Percentiles rank a stretch among this genome's conserved stretches.
These are phyloP conservation scores for Erodium trifolium DNA, from an alignment of 441 rosid species.

Conservation along the genomic window DNA sequence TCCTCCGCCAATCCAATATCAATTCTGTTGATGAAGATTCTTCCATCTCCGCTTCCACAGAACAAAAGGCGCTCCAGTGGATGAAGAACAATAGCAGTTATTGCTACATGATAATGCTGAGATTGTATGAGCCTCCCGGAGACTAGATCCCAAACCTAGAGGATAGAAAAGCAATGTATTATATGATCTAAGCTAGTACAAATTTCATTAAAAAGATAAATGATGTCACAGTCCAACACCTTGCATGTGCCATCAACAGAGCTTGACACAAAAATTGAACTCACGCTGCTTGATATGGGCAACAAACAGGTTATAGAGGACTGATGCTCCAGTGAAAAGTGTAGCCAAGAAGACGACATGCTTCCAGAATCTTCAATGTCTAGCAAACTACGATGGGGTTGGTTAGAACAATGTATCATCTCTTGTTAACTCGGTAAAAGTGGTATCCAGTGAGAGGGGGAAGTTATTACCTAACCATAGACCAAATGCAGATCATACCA, in stretches of 20 bases:
- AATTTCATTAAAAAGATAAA: background rate
- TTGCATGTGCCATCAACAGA: constrained; percentile 49
- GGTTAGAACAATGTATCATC: constrained; percentile 17
- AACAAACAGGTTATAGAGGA: constrained; percentile 38
- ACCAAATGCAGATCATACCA: constrained; percentile 41
- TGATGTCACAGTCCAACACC: constrained; percentile 19
- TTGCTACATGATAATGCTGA: constrained; percentile 27
- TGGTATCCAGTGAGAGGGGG: background rate
- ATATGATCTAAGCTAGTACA: background rate
- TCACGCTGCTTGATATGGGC: constrained; percentile 23
- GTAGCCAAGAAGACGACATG: constrained; percentile 23
- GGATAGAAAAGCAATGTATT: constrained; percentile 2
- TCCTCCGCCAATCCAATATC: constrained; percentile 27
- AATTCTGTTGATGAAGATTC: constrained; percentile 30
- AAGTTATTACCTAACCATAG: constrained; percentile 35
- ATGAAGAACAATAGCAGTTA: constrained; percentile 34
- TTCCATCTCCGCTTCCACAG: constrained; percentile 40
- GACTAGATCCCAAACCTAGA: constrained; percentile 41
- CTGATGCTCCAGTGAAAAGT: constrained; percentile 31
- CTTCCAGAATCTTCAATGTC: constrained; percentile 30
- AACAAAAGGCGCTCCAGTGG: constrained; percentile 30
- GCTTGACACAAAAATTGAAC: constrained; percentile 33
- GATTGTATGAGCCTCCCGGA: constrained; percentile 38
- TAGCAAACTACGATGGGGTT: constrained; percentile 27
- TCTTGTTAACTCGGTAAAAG: background rate